phyloP scores from a whole-genome alignment of 805 yeast species.

The Metschnikowia arizonensis region DNA sequence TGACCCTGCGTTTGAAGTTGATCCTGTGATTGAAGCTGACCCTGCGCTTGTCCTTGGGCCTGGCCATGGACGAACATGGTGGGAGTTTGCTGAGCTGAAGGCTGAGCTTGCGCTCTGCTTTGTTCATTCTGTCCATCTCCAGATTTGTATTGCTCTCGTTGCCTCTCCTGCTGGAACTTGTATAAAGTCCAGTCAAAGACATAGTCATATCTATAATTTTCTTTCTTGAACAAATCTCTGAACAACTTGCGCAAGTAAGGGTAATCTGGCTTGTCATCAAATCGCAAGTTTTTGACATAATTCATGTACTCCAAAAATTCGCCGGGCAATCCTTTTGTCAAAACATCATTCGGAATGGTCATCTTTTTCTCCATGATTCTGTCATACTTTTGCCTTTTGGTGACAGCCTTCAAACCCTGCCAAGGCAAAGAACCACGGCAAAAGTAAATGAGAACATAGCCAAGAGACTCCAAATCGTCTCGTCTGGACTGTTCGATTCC shows the following conservation, averaged over 20 bases:
- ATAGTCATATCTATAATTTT: slow-evolving; percentile 88
- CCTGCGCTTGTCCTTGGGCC: slow-evolving; percentile 14
- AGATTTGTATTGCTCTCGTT: slow-evolving; percentile 40
- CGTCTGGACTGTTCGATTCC: slow-evolving; percentile 22
- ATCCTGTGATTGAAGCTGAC: slow-evolving; percentile 15
- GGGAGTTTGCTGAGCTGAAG: slow-evolving; percentile 17
- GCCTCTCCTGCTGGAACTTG: slow-evolving; percentile 62
- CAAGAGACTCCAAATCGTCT: slow-evolving; percentile 22
- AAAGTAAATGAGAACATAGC: slow-evolving; percentile 21
- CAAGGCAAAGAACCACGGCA: slow-evolving; percentile 22
- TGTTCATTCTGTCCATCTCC: slow-evolving; percentile 27
- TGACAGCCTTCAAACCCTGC: slow-evolving; percentile 24
- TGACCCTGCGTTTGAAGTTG: slow-evolving; percentile 19
- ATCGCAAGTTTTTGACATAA: slow-evolving; percentile 84
- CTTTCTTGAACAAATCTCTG: slow-evolving; percentile 82
- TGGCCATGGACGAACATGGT: too few relatives aligned
- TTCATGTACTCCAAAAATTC: slow-evolving; percentile 86
- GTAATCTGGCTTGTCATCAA: slow-evolving; percentile 96
- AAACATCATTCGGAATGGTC: slow-evolving; percentile 21
- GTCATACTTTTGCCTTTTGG: slow-evolving; percentile 22
- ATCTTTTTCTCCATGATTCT: slow-evolving; percentile 23
- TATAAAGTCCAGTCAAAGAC: slow-evolving; percentile 95
- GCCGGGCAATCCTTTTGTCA: slow-evolving; percentile 66
- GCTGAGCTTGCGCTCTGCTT: slow-evolving; percentile 18
- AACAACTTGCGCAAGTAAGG: slow-evolving; percentile 80